Evolutionary conservation across 768 basidiomycete genomes (phyloP), one percentile per base, ranked within the genome.

Genomic region (Collybiopsis luxurians): DNA sequence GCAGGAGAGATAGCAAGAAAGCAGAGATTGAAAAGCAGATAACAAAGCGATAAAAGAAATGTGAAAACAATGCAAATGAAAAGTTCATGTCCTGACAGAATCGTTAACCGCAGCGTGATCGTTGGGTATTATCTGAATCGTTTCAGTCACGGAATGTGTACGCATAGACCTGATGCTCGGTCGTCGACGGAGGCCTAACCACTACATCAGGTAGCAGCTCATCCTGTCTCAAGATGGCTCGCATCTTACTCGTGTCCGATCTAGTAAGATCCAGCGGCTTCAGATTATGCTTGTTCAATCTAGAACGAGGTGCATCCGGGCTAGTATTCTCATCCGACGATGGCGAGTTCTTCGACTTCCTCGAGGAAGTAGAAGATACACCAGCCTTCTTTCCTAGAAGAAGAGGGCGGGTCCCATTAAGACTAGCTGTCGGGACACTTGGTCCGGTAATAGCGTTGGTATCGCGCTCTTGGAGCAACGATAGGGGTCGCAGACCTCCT

Each of bases 241-340:
- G 82, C 66, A 80, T 69, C 69, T 83, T 86, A 66, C 74, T 77
- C 31, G 87, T 87, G 59, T 88, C 85, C 34, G 81, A 84, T 60
- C 85, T 75, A 46, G 73, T 73, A 58, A 90, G 81, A 60, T 74
- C 80, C 62, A 88, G 70, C 59, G 83, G 78, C 75, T 80, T 86
- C 70, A 86, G 61, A 62, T 77, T 75, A 23, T 50, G 43, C 68
- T 76, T 79, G 69, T 69, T 76, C 61, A 27, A 27, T 48, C 67
- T 71, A 59, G 68, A 70, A 59, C 60, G 60, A 61, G 64, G 58
- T 40, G 59, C 57, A 56, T 62, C 67, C 53, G 69, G 65, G 49
- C 58, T 55, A 11, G 62, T 71, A 64, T 75, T 71, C 59, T 77
- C 72, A 59, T 79, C 64, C 10, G 42, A 43, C 10, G 52, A 48